Evolutionary conservation across 257 asterid genomes (phyloP).

Genomic region (Solanum virginianum): DNA sequence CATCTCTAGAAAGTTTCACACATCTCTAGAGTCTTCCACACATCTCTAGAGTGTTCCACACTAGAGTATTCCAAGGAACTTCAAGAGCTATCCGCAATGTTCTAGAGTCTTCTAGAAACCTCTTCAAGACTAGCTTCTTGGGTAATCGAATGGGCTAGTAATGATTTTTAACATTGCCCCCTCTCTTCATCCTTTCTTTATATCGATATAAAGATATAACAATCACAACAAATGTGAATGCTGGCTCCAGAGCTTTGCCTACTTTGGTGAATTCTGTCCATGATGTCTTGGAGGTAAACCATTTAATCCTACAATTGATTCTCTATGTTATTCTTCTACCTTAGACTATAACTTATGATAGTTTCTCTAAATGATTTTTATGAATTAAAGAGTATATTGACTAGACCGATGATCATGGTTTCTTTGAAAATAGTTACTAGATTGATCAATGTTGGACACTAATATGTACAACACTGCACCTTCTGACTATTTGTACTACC

Average conservation of each 20-base stretch:
- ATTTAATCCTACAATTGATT: not conserved
- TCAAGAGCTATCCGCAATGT: too few relatives aligned
- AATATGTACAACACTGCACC: not conserved
- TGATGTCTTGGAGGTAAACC: conserved; percentile 48
- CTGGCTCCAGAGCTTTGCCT: conserved; percentile 88
- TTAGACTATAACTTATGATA: not conserved
- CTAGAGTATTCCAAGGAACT: too few relatives aligned
- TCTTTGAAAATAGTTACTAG: not conserved
- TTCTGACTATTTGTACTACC: not conserved
- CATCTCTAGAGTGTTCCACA: too few relatives aligned
- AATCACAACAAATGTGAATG: conserved; percentile 48
- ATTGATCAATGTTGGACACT: not conserved
- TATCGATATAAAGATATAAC: conserved; percentile 48
- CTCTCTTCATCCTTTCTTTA: conserved; percentile 35
- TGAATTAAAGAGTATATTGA: conserved; percentile 38
- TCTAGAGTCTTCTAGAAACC: too few relatives aligned
- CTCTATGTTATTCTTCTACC: not conserved
- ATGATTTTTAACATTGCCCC: too few relatives aligned
- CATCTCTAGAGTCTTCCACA: too few relatives aligned
- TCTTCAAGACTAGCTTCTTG: too few relatives aligned
- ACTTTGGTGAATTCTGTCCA: conserved; percentile 58
- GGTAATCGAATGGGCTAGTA: too few relatives aligned
- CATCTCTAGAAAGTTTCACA: too few relatives aligned
- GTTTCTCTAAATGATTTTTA: not conserved
- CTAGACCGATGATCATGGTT: conserved; percentile 16